Evolutionary conservation across 768 basidiomycete species (phyloP).

Genomic region (Agaricus subrufescens): DNA sequence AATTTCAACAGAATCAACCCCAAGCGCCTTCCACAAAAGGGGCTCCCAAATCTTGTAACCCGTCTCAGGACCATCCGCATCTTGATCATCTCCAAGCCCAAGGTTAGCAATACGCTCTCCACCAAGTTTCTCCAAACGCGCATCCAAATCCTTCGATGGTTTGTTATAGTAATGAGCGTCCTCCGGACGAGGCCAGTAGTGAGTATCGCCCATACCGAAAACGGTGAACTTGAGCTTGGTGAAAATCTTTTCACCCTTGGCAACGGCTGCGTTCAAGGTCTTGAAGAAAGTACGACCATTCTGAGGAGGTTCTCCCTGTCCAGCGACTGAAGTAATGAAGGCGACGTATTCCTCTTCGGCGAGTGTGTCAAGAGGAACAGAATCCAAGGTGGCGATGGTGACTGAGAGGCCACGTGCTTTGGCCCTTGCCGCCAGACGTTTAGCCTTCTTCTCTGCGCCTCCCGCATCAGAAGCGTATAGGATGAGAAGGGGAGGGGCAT

Average conservation of each 20-base stretch:
- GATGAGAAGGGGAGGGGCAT: conserved; percentile 84
- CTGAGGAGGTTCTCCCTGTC: conserved; percentile 97
- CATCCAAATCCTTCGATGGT: conserved; percentile 86
- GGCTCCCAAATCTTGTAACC: conserved; percentile 98
- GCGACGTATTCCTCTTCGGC: conserved; percentile 72
- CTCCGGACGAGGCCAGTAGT: conserved; percentile 97
- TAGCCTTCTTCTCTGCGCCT: conserved; percentile 93
- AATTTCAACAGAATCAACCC: conserved; percentile 86
- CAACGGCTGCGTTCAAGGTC: conserved; percentile 63
- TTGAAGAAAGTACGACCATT: conserved; percentile 92
- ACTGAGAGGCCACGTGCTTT: conserved; percentile 80
- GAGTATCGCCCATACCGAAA: conserved; percentile 96
- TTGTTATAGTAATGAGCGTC: conserved; percentile 99
- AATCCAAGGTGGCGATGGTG: conserved; percentile 75
- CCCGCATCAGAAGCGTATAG: conserved; percentile 97
- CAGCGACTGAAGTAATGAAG: conserved; percentile 89
- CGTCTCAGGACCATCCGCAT: conserved; percentile 92
- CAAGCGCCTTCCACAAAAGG: conserved; percentile 87
- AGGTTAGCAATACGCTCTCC: conserved; percentile 69
- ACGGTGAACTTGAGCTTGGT: conserved; percentile 72
- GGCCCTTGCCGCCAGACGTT: conserved; percentile 77
- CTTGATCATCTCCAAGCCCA: conserved; percentile 95
- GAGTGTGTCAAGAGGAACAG: conserved; percentile 70
- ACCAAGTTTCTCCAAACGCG: conserved; percentile 73
- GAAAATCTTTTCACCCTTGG: conserved; percentile 55